These are phyloP conservation scores for Penicillium fuscoglaucum DNA, from an alignment of 2,329 filamentous ascomycete species.

Conservation along the genomic window DNA sequence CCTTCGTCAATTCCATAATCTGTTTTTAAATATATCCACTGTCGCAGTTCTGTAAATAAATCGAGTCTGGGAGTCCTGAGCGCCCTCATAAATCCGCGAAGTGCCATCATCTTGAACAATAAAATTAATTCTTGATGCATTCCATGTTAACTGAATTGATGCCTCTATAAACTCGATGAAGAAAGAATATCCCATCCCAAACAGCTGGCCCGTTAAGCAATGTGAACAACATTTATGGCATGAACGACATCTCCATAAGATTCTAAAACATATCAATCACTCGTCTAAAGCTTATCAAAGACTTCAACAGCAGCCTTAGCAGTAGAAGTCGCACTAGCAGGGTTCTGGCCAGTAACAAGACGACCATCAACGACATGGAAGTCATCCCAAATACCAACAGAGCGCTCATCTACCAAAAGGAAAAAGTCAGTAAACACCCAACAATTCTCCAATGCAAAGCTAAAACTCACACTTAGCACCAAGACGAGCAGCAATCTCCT, in stretches of 20 bases:
- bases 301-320: constrained; percentile 42
- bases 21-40: too few species aligned
- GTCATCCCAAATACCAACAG: constrained; percentile 32
- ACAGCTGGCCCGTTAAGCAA: not conserved
- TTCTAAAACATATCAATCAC: not conserved
- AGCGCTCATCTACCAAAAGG: constrained; percentile 21
- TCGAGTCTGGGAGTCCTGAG: too few species aligned
- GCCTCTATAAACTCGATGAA: too few species aligned
- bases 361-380: constrained; percentile 40
- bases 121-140: too few species aligned
- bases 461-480: constrained; percentile 35
- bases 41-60: too few species aligned
- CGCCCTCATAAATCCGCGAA: too few species aligned
- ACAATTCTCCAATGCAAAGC: not conserved
- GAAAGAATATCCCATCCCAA: too few species aligned
- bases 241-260: not conserved
- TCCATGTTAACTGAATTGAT: too few species aligned
- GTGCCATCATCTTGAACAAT: too few species aligned
- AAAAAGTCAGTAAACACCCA: constrained; percentile 6
- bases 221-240: not conserved
- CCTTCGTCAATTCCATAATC: too few species aligned
- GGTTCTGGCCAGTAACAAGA: constrained; percentile 47
- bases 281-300: constrained; percentile 38
- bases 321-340: constrained; percentile 43
- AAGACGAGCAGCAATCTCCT: constrained; percentile 34